Base-by-base conservation (phyloP, 139 green algal genomes). In the Zygnema cylindricum region DNA sequence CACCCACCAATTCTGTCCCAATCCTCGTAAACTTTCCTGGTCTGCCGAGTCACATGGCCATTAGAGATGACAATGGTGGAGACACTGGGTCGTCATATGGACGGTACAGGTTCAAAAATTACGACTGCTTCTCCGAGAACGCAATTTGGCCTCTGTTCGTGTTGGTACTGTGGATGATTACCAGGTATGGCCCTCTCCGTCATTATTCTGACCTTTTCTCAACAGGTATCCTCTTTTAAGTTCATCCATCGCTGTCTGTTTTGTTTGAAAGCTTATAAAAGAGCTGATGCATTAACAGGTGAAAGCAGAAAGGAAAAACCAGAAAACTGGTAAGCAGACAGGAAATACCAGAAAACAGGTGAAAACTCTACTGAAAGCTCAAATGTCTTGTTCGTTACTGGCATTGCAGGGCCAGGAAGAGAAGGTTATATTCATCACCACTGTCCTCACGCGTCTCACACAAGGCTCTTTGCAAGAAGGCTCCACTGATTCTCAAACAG, bases 161-260 rank as follows among this genome's bases (percentile, higher is more conserved):
- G 95, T 98, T 39, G 94, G 95, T 16, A 96, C 93, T 3, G 94
- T 98, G 75, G 95, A 97, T 78, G 94, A 98, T 88, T 95, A 96
- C 87, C 94, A 98, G 69, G 94, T 87, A 42, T 69, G 78, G 81
- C 7, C 43, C 3, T 63, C n/a, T n/a, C n/a, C n/a, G n/a, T n/a
- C n/a, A n/a, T n/a, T n/a, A n/a, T n/a, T n/a, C n/a, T n/a, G n/a
- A n/a, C n/a, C n/a, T n/a, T n/a, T n/a, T n/a, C n/a, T n/a, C n/a
- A n/a, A n/a, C n/a, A n/a, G n/a, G n/a, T n/a, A n/a, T n/a, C n/a
- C n/a, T n/a, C n/a, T n/a, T n/a, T n/a, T n/a, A n/a, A n/a, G n/a
- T n/a, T n/a, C n/a, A n/a, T n/a, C n/a, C n/a, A n/a, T n/a, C n/a
- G n/a, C n/a, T n/a, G n/a, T n/a, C n/a, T n/a, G n/a, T n/a, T n/a